Percentiles rank a stretch among this genome's conserved stretches.
phyloP scores from a whole-genome alignment of 2,329 filamentous ascomycete species.

The Cladosporium halotolerans region DNA sequence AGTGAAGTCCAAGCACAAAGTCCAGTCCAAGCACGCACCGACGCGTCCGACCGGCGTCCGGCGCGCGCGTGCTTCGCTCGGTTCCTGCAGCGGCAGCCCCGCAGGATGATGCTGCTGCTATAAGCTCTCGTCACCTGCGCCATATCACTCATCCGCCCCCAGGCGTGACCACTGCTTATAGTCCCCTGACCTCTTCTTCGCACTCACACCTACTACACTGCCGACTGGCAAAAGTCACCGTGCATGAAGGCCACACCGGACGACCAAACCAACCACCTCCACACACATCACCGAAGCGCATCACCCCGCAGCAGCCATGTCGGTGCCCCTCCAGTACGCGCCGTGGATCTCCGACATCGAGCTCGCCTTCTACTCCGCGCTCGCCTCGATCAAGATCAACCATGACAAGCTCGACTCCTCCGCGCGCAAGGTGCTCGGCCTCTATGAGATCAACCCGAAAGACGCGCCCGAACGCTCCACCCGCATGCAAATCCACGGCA shows the following conservation, averaged over 20 bases:
- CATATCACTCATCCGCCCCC: too few relatives aligned
- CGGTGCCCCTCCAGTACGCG: constrained; percentile 60
- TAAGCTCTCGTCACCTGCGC: too few relatives aligned
- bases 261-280: not conserved
- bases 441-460: constrained; percentile 75
- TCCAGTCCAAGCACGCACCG: not conserved
- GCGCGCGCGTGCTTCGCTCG: too few relatives aligned
- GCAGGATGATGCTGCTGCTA: not conserved
- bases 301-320: not conserved
- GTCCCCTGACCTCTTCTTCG: too few relatives aligned
- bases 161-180: too few relatives aligned
- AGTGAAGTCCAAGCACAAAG: constrained; percentile 1
- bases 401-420: constrained; percentile 96
- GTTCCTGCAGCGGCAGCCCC: not conserved
- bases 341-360: constrained; percentile 93
- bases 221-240: too few relatives aligned
- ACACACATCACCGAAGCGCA: not conserved
- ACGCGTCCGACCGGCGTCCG: too few relatives aligned
- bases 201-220: too few relatives aligned
- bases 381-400: constrained; percentile 92
- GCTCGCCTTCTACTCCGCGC: constrained; percentile 84
- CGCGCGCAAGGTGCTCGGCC: constrained; percentile 73
- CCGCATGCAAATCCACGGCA: constrained; percentile 84
- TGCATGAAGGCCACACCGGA: too few relatives aligned
- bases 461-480: constrained; percentile 70